Evolutionary conservation across 768 basidiomycete genomes (phyloP), one percentile per base, ranked within the genome.

Genomic region (Atractiella rhizophila): DNA sequence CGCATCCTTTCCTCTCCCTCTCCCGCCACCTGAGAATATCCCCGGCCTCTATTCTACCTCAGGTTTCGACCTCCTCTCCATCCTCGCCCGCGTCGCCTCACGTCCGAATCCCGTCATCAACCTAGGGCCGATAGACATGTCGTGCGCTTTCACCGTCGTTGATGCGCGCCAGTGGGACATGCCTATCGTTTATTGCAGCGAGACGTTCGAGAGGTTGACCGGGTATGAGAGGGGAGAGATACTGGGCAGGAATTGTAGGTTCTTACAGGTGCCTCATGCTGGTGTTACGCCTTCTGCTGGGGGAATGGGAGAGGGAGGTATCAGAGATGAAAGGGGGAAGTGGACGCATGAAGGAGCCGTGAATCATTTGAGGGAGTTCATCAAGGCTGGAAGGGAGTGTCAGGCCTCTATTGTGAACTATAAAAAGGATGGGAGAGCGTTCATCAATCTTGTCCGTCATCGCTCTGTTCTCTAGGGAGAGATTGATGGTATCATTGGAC

Each of bases 361-460:
- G 10, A 53, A 59, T 18, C 62, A 70, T 46, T 63, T 94, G 50
- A 68, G 67, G 48, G 73, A 73, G 51, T 64, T 66, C 40, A 64
- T 85, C 7, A 57, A 60, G 8, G 70, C 69, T 0, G 70, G 74
- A 47, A 82, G 85, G 56, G 88, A 94, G 60, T 80, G 78, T 51
- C 88, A 94, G 52, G 72, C 71, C 2, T 72, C 66, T 37, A 63
- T 98, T 37, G 65, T 85, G 58, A 96, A 98, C 58, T 94, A 83
- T 57, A 65, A 70, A 28, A 83, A 82, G 53, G 72, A 73, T 40
- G 81, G 83, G 8, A 61, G 65, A 18, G 69, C 82, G 1, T 96
- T 96, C 59, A 71, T 79, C 60, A 98, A 96, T 55, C 71, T 88
- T 42, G 73, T 96, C 48, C n/a, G n/a, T n/a, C n/a, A 78, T 78